phyloP scores from a whole-genome alignment of 768 basidiomycete species.

The Calocybe indica region DNA sequence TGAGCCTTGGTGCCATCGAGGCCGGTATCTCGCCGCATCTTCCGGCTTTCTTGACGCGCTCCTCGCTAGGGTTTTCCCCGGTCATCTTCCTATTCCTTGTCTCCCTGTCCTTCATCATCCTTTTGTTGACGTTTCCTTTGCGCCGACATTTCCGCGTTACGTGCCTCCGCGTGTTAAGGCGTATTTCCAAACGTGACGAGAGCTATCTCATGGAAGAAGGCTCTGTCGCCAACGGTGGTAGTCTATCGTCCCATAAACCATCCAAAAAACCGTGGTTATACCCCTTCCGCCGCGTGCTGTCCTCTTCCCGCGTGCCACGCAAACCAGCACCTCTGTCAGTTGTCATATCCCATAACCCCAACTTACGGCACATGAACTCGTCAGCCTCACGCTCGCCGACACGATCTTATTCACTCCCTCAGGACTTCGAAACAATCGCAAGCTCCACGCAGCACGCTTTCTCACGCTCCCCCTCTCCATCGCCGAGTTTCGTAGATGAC shows the following conservation, averaged over 20 bases:
- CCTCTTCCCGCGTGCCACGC: conserved; percentile 17
- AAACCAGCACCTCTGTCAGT: conserved; percentile 17
- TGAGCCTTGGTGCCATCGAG: conserved; percentile 55
- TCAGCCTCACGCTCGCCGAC: conserved; percentile 26
- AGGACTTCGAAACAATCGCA: conserved; percentile 17
- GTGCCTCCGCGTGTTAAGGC: conserved; percentile 39
- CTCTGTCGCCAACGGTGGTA: conserved; percentile 16
- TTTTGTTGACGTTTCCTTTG: conserved; percentile 44
- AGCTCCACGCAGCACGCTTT: conserved; percentile 32
- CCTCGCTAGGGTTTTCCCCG: conserved; percentile 69
- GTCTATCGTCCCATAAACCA: conserved; percentile 28
- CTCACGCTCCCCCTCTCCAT: conserved; percentile 45
- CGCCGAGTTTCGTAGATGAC: conserved; percentile 33
- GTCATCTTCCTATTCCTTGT: conserved; percentile 55
- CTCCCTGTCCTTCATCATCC: conserved; percentile 34
- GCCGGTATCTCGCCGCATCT: conserved; percentile 62
- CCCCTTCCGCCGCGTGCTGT: conserved; percentile 28
- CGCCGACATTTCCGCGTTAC: conserved; percentile 47
- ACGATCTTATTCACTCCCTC: conserved; percentile 30
- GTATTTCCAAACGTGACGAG: conserved; percentile 27
- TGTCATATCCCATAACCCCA: conserved; percentile 18
- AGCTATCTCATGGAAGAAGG: conserved; percentile 51
- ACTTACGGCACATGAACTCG: conserved; percentile 17
- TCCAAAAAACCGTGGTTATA: conserved; percentile 23
- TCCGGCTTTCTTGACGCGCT: conserved; percentile 53